phyloP scores from a whole-genome alignment of 176 grass and related monocot genomes.

The Cenchrus fungigraminus region DNA sequence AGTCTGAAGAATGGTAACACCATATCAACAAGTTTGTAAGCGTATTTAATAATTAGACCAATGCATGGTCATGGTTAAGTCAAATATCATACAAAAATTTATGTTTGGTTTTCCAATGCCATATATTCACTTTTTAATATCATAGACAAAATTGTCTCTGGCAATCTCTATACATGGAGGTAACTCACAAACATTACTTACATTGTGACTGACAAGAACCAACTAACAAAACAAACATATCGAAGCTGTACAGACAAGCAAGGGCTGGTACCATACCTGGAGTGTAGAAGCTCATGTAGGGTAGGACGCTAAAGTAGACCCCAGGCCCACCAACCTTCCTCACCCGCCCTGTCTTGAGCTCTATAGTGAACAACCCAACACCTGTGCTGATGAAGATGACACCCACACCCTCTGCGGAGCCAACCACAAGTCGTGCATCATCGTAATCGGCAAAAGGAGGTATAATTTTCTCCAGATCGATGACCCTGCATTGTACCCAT shows the following conservation, averaged over 20 bases:
- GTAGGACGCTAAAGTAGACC: not conserved
- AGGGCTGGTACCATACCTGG: not conserved
- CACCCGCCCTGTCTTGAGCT: not conserved
- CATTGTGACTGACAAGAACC: not conserved
- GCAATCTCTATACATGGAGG: not conserved
- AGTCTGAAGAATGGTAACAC: not conserved
- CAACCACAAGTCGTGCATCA: not conserved
- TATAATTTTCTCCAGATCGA: not conserved
- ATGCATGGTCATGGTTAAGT: not conserved
- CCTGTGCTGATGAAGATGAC: not conserved
- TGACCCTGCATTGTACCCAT: not conserved
- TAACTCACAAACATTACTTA: not conserved
- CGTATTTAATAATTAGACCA: not conserved
- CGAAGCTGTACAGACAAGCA: not conserved
- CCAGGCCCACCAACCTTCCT: not conserved
- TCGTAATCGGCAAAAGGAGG: not conserved
- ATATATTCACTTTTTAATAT: not conserved
- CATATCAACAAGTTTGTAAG: not conserved
- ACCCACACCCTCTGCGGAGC: not conserved
- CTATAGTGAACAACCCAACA: not conserved
- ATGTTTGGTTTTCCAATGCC: not conserved
- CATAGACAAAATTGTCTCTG: not conserved
- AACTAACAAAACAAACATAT: not conserved
- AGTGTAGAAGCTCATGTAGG: not conserved
- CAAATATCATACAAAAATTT: not conserved